A percentile compares a stretch with the other conserved stretches of the same genome.
Evolutionary conservation across 495 filamentous ascomycete genomes (phyloP).

Genomic region (Penicillium maclennaniae): DNA sequence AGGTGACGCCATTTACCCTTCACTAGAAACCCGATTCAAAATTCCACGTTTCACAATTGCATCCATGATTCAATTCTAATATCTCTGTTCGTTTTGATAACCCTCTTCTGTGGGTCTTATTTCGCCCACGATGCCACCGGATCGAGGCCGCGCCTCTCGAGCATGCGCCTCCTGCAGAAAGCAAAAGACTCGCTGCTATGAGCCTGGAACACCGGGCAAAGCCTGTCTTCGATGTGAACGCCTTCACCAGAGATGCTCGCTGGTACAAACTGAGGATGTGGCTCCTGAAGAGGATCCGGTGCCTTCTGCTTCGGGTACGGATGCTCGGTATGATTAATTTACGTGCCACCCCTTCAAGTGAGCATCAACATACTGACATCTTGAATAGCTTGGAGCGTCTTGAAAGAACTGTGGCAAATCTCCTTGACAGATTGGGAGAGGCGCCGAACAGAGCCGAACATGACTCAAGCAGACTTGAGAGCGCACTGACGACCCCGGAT

Average conservation of each 20-base stretch:
- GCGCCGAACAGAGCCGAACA: conserved; percentile 9
- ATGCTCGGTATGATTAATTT: conserved; percentile 17
- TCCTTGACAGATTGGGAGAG: conserved; percentile 35
- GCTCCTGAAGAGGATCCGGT: not conserved
- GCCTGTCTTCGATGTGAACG: conserved; percentile 40
- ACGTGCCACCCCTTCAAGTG: too few relatives aligned
- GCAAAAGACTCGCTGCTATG: conserved; percentile 45
- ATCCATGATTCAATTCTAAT: not conserved
- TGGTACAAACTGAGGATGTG: conserved; percentile 6
- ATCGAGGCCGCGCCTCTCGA: conserved; percentile 42
- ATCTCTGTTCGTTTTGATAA: not conserved
- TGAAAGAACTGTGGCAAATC: conserved; percentile 29
- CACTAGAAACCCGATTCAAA: not conserved
- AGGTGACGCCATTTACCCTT: conserved; percentile 11
- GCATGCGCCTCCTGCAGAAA: conserved; percentile 42
- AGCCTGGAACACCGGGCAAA: conserved; percentile 24
- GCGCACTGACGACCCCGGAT: conserved; percentile 12
- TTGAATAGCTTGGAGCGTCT: conserved; percentile 31
- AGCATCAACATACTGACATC: conserved; percentile 1
- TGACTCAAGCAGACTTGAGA: conserved; percentile 7
- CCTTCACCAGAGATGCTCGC: conserved; percentile 35
- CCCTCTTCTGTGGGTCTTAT: not conserved
- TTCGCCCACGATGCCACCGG: conserved; percentile 35
- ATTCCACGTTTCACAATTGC: not conserved
- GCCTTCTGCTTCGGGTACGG: conserved; percentile 7